Evolutionary conservation across 1,139 yeast species (phyloP), one percentile per base, ranked within the genome.

Genomic region (Taphrina flavorubra): DNA sequence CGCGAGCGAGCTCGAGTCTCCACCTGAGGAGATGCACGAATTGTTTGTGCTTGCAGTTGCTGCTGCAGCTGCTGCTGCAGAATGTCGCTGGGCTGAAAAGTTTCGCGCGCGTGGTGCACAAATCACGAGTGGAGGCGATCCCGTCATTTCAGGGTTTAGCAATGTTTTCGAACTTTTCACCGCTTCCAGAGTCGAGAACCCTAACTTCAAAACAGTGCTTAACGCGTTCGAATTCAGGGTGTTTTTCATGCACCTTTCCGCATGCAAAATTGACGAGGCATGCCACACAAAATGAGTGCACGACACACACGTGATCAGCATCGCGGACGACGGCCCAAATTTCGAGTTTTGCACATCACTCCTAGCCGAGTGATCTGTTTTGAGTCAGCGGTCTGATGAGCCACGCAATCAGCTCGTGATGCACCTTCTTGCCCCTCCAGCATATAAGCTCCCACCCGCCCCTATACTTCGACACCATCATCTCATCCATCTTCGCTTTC

Each of bases 281-380:
- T 49, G 42, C 42, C 58, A n/a, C 58, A n/a, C 40, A 18, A 36
- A 36, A 14, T 14, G 2, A 18, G 58, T 34, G 11, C 58, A 53
- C 58, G 58, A 53, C 58, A 37, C 58, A 53, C 58, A 53, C 58
- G 58, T 53, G 58, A 16, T 42, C 20, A 25, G 8, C 53, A 49
- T 25, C 53, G 47, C 18, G 16, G 18, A 49, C 53, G 53, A 49
- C 53, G 36, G 10, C 53, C 10, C 20, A 53, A 53, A 36, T 53
- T 53, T 16, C 20, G 58, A 53, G 58, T 53, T 53, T 53, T 53
- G 58, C 58, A 53, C 58, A 53, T 53, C 58, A 53, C 58, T 11
- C 47, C 5, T 53, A 53, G 58, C 58, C 58, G 58, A 53, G 42
- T 25, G 20, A 18, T 37, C 42, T 53, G 40, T 53, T 37, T 37